Evolutionary conservation across 371 early-diverging fungal genomes (phyloP).

Genomic region (Mucor irregularis): DNA sequence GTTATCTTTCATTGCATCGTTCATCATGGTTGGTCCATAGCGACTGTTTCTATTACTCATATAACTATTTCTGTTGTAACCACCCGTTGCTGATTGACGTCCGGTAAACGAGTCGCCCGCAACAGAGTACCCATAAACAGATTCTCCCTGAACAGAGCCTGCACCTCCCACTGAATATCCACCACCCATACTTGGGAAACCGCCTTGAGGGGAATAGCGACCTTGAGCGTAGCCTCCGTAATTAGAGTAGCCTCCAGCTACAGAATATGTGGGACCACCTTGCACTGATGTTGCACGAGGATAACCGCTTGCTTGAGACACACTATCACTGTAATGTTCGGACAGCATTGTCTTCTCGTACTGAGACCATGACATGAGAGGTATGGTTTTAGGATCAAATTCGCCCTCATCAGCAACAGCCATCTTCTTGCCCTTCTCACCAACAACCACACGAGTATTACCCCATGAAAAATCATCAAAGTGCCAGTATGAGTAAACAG

Average conservation of each 20-base stretch:
- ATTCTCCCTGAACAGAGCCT: no score
- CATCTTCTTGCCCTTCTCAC: slow-evolving; percentile 70
- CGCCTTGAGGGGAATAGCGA: neutral
- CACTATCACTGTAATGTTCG: slow-evolving; percentile 5
- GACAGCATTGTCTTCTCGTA: slow-evolving; percentile 53
- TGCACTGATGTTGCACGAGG: neutral
- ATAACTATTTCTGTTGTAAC: no score
- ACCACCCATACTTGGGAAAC: neutral
- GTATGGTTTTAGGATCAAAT: slow-evolving; percentile 44
- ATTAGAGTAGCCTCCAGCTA: neutral
- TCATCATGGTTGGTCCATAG: slow-evolving; percentile 9
- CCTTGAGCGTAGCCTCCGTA: neutral
- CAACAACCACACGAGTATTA: slow-evolving; percentile 83
- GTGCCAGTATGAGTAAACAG: slow-evolving; percentile 89
- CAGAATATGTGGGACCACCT: neutral
- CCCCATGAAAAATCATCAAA: slow-evolving; percentile 97
- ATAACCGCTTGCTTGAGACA: slow-evolving; percentile 13
- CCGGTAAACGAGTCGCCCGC: neutral
- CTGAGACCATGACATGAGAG: slow-evolving; percentile 79
- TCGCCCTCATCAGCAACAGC: slow-evolving; percentile 42
- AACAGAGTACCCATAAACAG: neutral
- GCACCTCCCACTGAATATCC: neutral
- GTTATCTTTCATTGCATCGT: slow-evolving; percentile 4
- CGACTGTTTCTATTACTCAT: neutral
- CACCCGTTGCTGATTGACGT: neutral